Evolutionary conservation across 2,329 filamentous ascomycete species (phyloP), one percentile per base, ranked within the genome.

Genomic region (Zasmidium cellare): DNA sequence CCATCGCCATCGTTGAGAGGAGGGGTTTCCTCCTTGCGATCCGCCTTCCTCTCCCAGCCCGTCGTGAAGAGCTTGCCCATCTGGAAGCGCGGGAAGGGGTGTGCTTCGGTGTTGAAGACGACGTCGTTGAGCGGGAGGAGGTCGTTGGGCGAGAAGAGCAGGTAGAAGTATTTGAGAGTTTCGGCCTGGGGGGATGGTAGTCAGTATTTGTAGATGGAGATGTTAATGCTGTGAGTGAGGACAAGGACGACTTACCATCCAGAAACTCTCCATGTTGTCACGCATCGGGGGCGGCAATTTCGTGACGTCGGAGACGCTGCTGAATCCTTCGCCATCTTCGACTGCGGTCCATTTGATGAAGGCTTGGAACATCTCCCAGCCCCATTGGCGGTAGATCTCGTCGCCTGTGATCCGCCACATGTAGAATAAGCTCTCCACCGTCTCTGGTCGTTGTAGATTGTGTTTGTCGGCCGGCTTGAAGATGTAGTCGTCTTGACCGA

Each of bases 261-360:
- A 99, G 77, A 97, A 97, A 72, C 91, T 96, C 78, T 99, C 94
- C 93, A 99, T 97, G 67, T 97, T 97, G 75, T 99, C 93, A 59
- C 86, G 82, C 47, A 80, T 78, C 14, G 79, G 74, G 0, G 91
- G 86, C 19, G 92, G 92, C 9, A 94, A 76, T 3, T 76, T 75
- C 64, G 88, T 87, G 23, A 92, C 92, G 71, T 96, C 85, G 18
- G 82, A 82, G 60, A 97, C 80, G 64, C 89, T 92, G 1, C 90
- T 91, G 71, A 96, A 97, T 0, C 92, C 92, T 41, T 87, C 87
- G 38, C 86, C 86, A 41, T 92, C 88, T 46, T 85, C 81, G 2
- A 96, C 88, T 6, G 89, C 85, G 0, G 91, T 96, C 75, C 96
- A 84, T 69, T 91, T 88, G 75, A 93, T 82, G 72, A 99, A 99